Conservation (phyloP, 345 rosid genomes). For the Citrus inodora region DNA sequence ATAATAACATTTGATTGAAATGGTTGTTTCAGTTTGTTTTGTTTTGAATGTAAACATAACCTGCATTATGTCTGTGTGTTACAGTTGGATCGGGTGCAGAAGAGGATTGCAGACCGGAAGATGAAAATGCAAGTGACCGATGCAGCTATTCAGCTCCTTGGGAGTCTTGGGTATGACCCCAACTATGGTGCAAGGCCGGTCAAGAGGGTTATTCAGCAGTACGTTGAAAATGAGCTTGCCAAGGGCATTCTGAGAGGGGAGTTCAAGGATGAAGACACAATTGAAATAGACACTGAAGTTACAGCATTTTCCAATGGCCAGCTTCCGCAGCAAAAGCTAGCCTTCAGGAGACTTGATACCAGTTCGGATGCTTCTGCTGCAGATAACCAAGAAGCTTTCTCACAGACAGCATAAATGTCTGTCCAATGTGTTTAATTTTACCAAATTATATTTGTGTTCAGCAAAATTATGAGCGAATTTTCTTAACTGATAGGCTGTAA, state of each 20-base stretch:
- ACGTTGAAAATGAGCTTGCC: constrained; percentile 92
- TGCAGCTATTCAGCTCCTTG: constrained; percentile 75
- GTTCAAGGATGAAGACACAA: constrained; percentile 73
- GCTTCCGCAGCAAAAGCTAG: constrained; percentile 84
- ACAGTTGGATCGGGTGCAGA: constrained; percentile 91
- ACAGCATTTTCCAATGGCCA: constrained; percentile 68
- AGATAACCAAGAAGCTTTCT: constrained; percentile 36
- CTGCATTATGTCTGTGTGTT: constrained; percentile 8
- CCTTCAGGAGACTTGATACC: constrained; percentile 46
- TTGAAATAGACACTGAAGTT: constrained; percentile 70
- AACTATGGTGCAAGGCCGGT: constrained; percentile 98
- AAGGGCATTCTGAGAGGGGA: constrained; percentile 94
- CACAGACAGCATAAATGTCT: constrained; percentile 21
- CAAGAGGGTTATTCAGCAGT: constrained; percentile 92
- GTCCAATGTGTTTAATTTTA: background rate
- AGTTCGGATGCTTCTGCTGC: constrained; percentile 25
- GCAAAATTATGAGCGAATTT: background rate
- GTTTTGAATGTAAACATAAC: background rate
- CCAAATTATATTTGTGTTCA: background rate
- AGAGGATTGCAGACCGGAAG: constrained; percentile 83
- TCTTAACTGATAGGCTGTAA: background rate
- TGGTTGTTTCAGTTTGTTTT: background rate
- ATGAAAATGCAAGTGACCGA: constrained; percentile 70
- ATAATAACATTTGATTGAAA: too few relatives aligned
- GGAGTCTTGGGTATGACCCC: constrained; percentile 87